Evolutionary conservation across 305 asterid genomes (phyloP).

Genomic region (Caryopteris hybrid): DNA sequence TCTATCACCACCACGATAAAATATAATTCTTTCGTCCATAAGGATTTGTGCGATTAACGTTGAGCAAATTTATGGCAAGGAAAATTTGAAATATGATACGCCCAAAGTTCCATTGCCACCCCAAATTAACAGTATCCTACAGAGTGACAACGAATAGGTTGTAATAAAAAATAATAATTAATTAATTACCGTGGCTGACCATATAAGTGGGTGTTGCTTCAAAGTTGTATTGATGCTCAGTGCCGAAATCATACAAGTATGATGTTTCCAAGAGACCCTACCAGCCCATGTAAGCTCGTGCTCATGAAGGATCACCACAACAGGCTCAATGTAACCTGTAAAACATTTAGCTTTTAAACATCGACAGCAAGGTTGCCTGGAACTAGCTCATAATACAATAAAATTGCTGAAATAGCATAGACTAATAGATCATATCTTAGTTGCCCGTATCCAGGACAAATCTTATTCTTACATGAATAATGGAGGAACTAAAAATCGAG

Average conservation of each 20-base stretch:
- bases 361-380: constrained; percentile 16
- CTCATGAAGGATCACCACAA: constrained; percentile 92
- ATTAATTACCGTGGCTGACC: constrained; percentile 83
- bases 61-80: not conserved
- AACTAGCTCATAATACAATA: constrained; percentile 6
- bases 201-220: constrained; percentile 94
- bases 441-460: constrained; percentile 9
- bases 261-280: constrained; percentile 84
- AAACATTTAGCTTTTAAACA: constrained; percentile 14
- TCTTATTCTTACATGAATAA: constrained; percentile 1
- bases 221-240: constrained; percentile 92
- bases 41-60: not conserved
- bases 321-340: constrained; percentile 97
- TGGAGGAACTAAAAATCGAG: constrained; percentile 6
- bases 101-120: constrained; percentile 9
- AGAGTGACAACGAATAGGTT: not conserved
- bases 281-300: constrained; percentile 99
- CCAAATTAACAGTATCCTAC: not conserved
- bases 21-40: constrained; percentile 1
- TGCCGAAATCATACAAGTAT: constrained; percentile 88
- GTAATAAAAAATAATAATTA: not conserved
- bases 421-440: constrained; percentile 1
- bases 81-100: constrained; percentile 11
- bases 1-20: constrained; percentile 10
- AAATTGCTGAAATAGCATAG: not conserved